Evolutionary conservation across 306 rosid species (phyloP).

Genomic region (Cucurbita moschata): DNA sequence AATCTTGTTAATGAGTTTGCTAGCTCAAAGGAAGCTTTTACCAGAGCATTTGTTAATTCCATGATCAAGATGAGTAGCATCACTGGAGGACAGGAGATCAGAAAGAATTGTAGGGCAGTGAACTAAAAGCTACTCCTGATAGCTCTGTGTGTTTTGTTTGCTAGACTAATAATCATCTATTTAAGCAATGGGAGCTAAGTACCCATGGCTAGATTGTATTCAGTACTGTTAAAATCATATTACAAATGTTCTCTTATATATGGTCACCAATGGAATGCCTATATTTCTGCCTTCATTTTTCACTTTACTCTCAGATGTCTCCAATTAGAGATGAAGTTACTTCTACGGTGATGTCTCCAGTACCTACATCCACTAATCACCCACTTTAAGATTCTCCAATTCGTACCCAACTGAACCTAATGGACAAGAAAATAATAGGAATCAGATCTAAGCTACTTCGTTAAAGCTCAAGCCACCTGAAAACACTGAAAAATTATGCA

Average conservation of each 20-base stretch:
- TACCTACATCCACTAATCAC: not conserved
- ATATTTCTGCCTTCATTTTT: not conserved
- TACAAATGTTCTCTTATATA: not conserved
- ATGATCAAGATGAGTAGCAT: slow-evolving; percentile 34
- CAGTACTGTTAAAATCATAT: not conserved
- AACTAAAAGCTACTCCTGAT: slow-evolving; percentile 12
- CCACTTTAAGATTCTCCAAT: not conserved
- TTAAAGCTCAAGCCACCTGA: not conserved
- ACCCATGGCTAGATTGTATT: not conserved
- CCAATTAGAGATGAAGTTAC: not conserved
- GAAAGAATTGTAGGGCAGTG: slow-evolving; percentile 38
- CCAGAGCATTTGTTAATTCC: slow-evolving; percentile 21
- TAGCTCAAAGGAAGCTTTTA: slow-evolving; percentile 24
- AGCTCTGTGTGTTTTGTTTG: not conserved
- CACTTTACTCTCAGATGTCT: not conserved
- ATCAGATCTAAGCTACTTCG: not conserved
- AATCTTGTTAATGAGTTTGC: slow-evolving; percentile 22
- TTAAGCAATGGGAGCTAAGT: not conserved
- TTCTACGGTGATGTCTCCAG: not conserved
- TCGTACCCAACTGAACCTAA: not conserved
- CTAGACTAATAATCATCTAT: not conserved
- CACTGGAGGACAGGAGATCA: slow-evolving; percentile 40
- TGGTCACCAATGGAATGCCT: not conserved
- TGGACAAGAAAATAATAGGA: not conserved
- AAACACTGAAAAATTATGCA: not conserved